Evolutionary conservation across 495 filamentous ascomycete genomes (phyloP), one percentile per base, ranked within the genome.

Genomic region (Evansstolkia leycettana): DNA sequence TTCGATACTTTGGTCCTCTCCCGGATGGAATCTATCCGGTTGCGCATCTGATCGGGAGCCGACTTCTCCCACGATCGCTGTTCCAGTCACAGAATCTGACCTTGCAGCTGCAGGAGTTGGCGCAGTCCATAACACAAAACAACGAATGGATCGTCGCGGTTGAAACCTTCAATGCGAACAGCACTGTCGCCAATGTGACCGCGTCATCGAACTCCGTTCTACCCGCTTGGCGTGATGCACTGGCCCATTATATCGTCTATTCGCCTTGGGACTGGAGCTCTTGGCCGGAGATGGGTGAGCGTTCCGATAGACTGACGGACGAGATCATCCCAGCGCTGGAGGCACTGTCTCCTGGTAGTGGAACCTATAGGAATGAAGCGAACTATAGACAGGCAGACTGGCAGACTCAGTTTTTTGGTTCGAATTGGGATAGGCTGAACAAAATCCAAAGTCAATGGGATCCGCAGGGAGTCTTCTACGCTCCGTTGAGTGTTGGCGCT

Each of bases 391-490:
- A 78, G 41, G 62, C 61, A 0, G 38, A 71, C 35, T 80, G 55
- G 47, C 54, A 78, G 44, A 12, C 49, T 17, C 56, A 34, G 3
- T 77, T 75, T 41, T 78, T 67, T 24, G 72, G 73, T 0, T 16
- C 12, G 1, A 67, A 68, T 37, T 72, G 72, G 37, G 32, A 19
- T 2, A 17, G 23, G 0, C 43, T 72, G 36, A 31, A 45, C 7
- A 16, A 40, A 7, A 55, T 72, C 34, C 72, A 75, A 52, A 30
- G 40, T 1, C 57, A 57, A 31, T 62, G 72, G 11, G 76, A 83
- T 52, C 75, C 78, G 0, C 35, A 60, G 7, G 61, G 68, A 29
- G 50, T 79, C 2, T 67, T 81, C 27, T 80, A 75, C 58, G 78
- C 65, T 27, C 48, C 44, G 10, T 69, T 68, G 2, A 76, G 69